phyloP scores from a whole-genome alignment of 139 green algal species.

The Spirogloea muscicola region DNA sequence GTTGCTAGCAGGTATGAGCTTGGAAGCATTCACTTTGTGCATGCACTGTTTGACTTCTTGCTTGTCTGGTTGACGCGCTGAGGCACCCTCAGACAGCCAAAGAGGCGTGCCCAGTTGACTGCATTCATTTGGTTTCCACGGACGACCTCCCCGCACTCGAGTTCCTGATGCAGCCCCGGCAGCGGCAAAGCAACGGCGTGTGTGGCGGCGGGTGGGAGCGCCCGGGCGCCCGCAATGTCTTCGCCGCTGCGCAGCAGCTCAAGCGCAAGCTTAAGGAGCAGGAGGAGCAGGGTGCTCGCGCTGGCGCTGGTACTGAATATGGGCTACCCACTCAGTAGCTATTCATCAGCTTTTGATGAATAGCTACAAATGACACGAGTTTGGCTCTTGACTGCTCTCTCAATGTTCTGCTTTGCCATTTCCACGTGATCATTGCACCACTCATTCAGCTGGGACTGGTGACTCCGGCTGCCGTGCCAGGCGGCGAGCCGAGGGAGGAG shows the following conservation, averaged over 20 bases:
- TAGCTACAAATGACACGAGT: too few species aligned
- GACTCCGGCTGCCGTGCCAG: too few species aligned
- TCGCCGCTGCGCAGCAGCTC: background rate
- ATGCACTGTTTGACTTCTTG: too few species aligned
- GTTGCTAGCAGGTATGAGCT: background rate
- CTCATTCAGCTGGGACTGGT: too few species aligned
- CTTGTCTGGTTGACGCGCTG: background rate
- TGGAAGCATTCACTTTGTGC: too few species aligned
- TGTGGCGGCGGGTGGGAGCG: constrained; percentile 10
- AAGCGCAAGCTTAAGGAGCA: constrained; percentile 7
- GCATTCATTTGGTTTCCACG: constrained; percentile 40
- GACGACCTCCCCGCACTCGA: constrained; percentile 23
- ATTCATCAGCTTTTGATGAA: too few species aligned
- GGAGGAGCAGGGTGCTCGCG: background rate
- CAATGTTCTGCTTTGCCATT: too few species aligned
- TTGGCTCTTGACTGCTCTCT: too few species aligned
- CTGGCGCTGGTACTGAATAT: too few species aligned
- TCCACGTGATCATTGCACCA: too few species aligned
- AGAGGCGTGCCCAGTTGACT: constrained; percentile 38
- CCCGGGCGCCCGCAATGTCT: background rate
- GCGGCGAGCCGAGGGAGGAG: too few species aligned
- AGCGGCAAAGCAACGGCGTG: constrained; percentile 6
- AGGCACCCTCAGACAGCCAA: constrained; percentile 1
- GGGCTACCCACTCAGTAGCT: too few species aligned
- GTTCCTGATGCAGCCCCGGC: constrained; percentile 1